Conservation (phyloP, 2,329 filamentous ascomycete species). For the Nemania bipapillata region DNA sequence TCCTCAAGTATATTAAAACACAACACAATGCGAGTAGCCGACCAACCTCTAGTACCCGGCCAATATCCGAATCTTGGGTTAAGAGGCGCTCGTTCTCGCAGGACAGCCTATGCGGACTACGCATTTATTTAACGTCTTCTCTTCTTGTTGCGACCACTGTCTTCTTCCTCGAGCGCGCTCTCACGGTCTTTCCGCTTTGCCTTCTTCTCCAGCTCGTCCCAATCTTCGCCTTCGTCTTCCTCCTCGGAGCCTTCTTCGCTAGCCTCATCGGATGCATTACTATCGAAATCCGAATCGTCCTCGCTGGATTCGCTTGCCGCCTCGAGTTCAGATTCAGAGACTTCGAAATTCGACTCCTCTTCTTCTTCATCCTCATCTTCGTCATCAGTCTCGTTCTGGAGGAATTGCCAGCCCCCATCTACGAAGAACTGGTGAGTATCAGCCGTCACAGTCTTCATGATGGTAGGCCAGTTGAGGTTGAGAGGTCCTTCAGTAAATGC, state of each 20-base stretch:
- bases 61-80: not conserved
- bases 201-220: conserved; percentile 94
- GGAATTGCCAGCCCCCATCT: conserved; percentile 94
- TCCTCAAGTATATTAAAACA: conserved; percentile 25
- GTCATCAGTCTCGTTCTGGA: conserved; percentile 86
- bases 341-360: conserved; percentile 92
- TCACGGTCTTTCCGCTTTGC: conserved; percentile 84
- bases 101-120: not conserved
- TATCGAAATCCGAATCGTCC: conserved; percentile 92
- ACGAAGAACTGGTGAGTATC: conserved; percentile 95
- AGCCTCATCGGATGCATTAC: conserved; percentile 84
- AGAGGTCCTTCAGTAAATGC: conserved; percentile 93
- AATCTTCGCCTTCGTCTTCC: conserved; percentile 84
- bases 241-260: conserved; percentile 77
- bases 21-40: conserved; percentile 2
- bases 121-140: conserved; percentile 59
- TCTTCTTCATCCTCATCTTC: conserved; percentile 84
- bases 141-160: conserved; percentile 76
- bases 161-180: conserved; percentile 77
- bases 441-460: conserved; percentile 97
- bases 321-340: conserved; percentile 85
- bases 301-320: conserved; percentile 80
- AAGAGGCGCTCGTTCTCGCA: not conserved
- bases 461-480: conserved; percentile 98
- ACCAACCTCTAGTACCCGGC: not conserved